Conservation (phyloP, 192 early-diverging fungal genomes). For the Coemansia sp. region DNA sequence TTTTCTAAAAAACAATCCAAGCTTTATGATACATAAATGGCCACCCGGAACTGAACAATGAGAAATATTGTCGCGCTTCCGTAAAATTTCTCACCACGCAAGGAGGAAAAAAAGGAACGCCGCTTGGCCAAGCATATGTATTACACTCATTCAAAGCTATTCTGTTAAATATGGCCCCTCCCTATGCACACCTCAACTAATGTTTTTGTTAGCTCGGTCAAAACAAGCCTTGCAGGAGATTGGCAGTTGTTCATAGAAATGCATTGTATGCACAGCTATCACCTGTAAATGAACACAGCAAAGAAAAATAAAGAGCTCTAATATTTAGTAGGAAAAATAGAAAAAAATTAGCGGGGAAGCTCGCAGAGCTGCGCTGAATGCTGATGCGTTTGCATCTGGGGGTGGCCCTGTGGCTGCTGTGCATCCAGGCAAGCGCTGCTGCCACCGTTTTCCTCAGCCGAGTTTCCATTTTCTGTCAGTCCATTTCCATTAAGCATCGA, state of each 20-base stretch:
- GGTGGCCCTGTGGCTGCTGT: conserved; percentile 22
- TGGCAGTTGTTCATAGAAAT: too few species aligned
- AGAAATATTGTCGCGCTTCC: conserved; percentile 1
- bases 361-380: conserved; percentile 53
- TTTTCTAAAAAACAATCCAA: too few species aligned
- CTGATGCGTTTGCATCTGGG: conserved; percentile 40
- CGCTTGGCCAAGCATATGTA: too few species aligned
- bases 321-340: conserved; percentile 4
- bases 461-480: conserved; percentile 9
- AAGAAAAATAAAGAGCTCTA: conserved; percentile 3
- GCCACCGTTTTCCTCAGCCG: conserved; percentile 17
- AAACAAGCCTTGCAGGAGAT: too few species aligned
- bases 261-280: too few species aligned
- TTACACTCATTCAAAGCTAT: too few species aligned
- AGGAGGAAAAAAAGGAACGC: too few species aligned
- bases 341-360: conserved; percentile 35
- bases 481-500: conserved; percentile 22
- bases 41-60: neutral
- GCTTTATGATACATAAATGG: too few species aligned
- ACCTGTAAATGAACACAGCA: neutral
- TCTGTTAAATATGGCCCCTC: too few species aligned
- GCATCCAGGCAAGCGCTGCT: conserved; percentile 26
- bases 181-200: too few species aligned
- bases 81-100: conserved; percentile 3
- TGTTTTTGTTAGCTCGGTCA: too few species aligned